phyloP scores from a whole-genome alignment of 192 early-diverging fungal species.

The Geranomyces michiganensis region DNA sequence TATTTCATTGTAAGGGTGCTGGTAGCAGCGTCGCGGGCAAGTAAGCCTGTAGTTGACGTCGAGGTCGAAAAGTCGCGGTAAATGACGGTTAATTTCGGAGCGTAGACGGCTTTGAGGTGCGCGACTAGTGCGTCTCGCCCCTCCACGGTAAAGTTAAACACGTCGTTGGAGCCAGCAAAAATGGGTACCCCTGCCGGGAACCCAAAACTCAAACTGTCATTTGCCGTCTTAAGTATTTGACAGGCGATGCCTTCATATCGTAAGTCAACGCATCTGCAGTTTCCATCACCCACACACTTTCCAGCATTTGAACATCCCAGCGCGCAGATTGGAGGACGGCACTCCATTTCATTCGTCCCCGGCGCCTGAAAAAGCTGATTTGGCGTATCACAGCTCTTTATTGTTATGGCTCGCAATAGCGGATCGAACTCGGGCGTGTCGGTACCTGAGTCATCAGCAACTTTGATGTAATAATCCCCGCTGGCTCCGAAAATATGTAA shows the following conservation, averaged over 20 bases:
- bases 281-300: slow-evolving; percentile 26
- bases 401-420: not conserved
- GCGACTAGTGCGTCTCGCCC: slow-evolving; percentile 14
- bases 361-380: not conserved
- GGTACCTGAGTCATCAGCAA: slow-evolving; percentile 8
- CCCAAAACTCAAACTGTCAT: slow-evolving; percentile 24
- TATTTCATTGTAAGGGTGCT: slow-evolving; percentile 21
- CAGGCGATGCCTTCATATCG: slow-evolving; percentile 27
- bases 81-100: slow-evolving; percentile 7
- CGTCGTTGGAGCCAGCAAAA: slow-evolving; percentile 3
- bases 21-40: not conserved
- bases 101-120: slow-evolving; percentile 3
- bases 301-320: slow-evolving; percentile 26
- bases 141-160: not conserved
- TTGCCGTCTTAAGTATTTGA: slow-evolving; percentile 14
- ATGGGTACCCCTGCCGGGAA: not conserved
- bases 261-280: slow-evolving; percentile 25
- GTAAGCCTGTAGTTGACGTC: not conserved
- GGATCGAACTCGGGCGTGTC: slow-evolving; percentile 2
- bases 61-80: slow-evolving; percentile 22
- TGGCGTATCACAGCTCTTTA: not conserved
- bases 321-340: slow-evolving; percentile 6
- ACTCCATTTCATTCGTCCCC: slow-evolving; percentile 6
- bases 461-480: not conserved
- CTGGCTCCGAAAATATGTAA: slow-evolving; percentile 2